Percentiles rank a stretch among this genome's conserved stretches.
These are phyloP conservation scores for Coprinopsis sp. DNA, from an alignment of 768 basidiomycete genomes.

Conservation along the genomic window DNA sequence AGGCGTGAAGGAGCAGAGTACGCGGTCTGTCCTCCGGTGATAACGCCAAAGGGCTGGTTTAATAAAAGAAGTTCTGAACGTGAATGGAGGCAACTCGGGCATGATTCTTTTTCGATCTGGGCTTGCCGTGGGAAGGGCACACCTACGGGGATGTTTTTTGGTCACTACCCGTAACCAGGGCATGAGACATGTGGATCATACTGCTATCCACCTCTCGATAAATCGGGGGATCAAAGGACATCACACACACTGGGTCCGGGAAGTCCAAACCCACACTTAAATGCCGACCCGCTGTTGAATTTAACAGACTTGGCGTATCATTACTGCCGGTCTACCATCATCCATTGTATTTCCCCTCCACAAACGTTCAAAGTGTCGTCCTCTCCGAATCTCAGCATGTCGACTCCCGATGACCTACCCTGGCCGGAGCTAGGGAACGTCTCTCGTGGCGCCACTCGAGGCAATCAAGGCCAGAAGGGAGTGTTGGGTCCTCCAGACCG, in stretches of 20 bases:
- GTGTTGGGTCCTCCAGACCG: conserved; percentile 65
- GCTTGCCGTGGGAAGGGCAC: neutral
- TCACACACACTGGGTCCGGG: conserved; percentile 16
- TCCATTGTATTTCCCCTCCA: conserved; percentile 20
- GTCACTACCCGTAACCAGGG: conserved; percentile 8
- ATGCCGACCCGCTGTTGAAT: conserved; percentile 28
- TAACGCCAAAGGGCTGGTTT: conserved; percentile 14
- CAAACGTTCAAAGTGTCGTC: conserved; percentile 19
- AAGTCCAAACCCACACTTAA: conserved; percentile 25
- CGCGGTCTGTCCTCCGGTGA: conserved; percentile 19
- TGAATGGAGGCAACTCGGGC: conserved; percentile 13
- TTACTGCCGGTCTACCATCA: conserved; percentile 27
- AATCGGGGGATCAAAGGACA: conserved; percentile 8
- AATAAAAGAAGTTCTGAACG: neutral
- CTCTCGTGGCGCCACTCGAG: conserved; percentile 76
- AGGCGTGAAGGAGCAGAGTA: conserved; percentile 5
- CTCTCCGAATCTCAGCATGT: conserved; percentile 36
- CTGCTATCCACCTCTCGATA: conserved; percentile 10
- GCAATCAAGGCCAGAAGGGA: conserved; percentile 85
- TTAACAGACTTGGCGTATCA: conserved; percentile 29
- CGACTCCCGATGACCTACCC: conserved; percentile 69
- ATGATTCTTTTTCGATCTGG: conserved; percentile 13
- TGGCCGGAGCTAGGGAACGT: conserved; percentile 87
- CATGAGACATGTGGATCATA: conserved; percentile 11
- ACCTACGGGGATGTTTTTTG: conserved; percentile 1